These are phyloP conservation scores for Prunus mongolica DNA, from an alignment of 306 rosid genomes.

Conservation along the genomic window DNA sequence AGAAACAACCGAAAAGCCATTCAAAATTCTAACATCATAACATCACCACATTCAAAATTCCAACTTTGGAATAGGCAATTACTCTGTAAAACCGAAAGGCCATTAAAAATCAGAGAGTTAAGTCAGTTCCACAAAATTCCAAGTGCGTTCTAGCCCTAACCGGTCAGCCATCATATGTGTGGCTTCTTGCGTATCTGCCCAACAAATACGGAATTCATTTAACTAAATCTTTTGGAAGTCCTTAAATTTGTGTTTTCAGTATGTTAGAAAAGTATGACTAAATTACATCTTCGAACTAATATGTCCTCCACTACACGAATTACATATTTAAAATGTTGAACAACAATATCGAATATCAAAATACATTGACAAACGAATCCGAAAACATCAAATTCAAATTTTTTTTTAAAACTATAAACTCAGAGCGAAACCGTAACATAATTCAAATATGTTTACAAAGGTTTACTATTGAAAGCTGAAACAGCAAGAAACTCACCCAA, in stretches of 20 bases:
- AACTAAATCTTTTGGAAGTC: background rate
- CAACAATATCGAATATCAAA: background rate
- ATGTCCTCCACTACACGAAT: background rate
- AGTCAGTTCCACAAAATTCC: background rate
- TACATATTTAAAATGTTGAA: background rate
- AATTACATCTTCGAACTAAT: background rate
- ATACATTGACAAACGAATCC: background rate
- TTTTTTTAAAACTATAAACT: background rate
- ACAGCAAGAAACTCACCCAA: slow-evolving; percentile 26
- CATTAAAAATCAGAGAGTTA: background rate
- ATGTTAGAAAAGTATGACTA: background rate
- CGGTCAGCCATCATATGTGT: background rate
- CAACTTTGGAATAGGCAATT: background rate
- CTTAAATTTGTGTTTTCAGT: background rate
- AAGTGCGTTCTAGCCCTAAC: background rate
- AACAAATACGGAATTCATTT: too few relatives aligned
- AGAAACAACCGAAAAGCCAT: background rate
- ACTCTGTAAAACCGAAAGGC: background rate
- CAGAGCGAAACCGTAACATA: slow-evolving; percentile 1
- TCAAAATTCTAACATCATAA: background rate
- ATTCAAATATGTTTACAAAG: background rate
- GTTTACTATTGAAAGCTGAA: background rate
- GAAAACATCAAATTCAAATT: background rate
- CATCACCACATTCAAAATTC: background rate
- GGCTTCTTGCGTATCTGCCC: background rate